phyloP scores from a whole-genome alignment of 2,329 filamentous ascomycete species.

The Xylaria hypoxylon region DNA sequence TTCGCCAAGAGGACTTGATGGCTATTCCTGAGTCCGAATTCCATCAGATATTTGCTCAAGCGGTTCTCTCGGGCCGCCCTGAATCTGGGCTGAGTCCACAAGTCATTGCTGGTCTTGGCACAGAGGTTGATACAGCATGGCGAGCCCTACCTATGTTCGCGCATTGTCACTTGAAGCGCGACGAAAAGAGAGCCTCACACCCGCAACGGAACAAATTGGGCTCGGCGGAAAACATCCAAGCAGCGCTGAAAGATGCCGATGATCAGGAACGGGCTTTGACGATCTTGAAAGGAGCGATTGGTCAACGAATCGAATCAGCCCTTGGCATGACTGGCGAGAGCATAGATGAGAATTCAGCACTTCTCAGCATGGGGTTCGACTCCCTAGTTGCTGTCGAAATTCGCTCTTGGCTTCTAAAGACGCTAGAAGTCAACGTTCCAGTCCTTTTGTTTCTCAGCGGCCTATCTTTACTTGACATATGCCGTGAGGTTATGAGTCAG shows the following conservation, averaged over 20 bases:
- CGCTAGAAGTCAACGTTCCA: constrained; percentile 28
- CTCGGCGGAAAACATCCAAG: background rate
- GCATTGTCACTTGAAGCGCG: background rate
- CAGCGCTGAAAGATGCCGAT: background rate
- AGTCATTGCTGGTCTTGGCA: constrained; percentile 26
- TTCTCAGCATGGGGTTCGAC: constrained; percentile 26
- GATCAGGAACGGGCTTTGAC: background rate
- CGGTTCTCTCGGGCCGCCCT: constrained; percentile 17
- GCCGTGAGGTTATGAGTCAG: background rate
- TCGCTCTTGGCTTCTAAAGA: constrained; percentile 31
- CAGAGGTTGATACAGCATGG: background rate
- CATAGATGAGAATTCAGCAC: background rate
- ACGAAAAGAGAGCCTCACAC: too few species aligned
- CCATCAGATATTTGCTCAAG: constrained; percentile 25
- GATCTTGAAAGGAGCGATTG: background rate
- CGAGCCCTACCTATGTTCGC: constrained; percentile 1
- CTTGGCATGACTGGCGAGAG: background rate
- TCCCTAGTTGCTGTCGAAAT: constrained; percentile 38
- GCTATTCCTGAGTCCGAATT: constrained; percentile 25
- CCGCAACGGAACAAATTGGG: too few species aligned
- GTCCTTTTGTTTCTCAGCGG: constrained; percentile 24
- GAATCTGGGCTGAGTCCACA: constrained; percentile 12
- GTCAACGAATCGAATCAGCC: background rate
- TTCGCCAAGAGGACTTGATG: constrained; percentile 8
- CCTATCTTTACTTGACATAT: background rate